Conservation (phyloP, 225 moss, liverwort and hornwort genomes). For the Ulota crispa region DNA sequence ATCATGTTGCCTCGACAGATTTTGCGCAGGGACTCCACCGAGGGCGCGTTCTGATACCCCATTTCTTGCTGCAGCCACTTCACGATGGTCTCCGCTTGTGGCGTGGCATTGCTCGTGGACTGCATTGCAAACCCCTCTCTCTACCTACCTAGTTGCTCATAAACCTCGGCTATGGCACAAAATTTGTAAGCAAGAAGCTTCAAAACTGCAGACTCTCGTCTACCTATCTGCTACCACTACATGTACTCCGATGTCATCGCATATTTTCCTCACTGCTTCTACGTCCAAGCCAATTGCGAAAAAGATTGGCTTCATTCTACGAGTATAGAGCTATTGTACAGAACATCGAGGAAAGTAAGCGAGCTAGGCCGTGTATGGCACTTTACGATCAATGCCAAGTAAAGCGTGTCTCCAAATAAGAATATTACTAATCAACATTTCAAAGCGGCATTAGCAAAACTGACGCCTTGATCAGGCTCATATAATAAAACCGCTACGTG, state of each 20-base stretch:
- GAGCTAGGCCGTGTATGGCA: not conserved
- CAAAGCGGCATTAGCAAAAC: not conserved
- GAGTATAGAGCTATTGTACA: conserved; percentile 15
- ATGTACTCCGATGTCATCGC: not conserved
- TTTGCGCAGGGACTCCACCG: conserved; percentile 77
- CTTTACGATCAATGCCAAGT: not conserved
- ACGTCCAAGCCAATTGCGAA: conserved; percentile 16
- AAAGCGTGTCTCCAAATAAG: not conserved
- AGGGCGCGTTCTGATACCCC: conserved; percentile 79
- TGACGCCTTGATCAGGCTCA: not conserved
- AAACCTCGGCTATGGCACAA: not conserved
- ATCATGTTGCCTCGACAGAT: conserved; percentile 99
- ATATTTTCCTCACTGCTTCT: not conserved
- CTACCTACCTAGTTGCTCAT: not conserved
- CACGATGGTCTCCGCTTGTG: conserved; percentile 73
- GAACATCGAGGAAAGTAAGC: not conserved
- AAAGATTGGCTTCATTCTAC: not conserved
- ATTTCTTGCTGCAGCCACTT: conserved; percentile 97
- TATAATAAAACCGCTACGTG: not conserved
- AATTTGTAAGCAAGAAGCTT: not conserved
- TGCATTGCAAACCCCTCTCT: conserved; percentile 37
- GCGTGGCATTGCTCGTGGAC: conserved; percentile 29
- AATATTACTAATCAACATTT: not conserved
- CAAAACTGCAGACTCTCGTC: conserved; percentile 9
- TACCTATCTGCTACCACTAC: not conserved